Evolutionary conservation across 2,329 filamentous ascomycete genomes (phyloP).

Genomic region (Zalaria sp.): DNA sequence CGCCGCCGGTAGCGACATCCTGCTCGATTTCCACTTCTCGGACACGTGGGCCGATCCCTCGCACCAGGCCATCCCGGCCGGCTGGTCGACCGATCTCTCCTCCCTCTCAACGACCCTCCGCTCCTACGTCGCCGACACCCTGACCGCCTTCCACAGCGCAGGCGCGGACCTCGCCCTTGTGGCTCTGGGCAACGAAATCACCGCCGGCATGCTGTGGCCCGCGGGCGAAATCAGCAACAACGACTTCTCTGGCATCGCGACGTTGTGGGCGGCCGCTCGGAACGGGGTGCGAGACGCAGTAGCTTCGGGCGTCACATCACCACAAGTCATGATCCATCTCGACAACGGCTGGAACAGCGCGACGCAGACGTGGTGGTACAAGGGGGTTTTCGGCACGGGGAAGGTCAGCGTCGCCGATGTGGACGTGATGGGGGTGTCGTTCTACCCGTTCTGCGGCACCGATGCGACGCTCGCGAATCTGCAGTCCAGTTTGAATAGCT

Average conservation of each 20-base stretch:
- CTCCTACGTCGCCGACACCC: slow-evolving; percentile 19
- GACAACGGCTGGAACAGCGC: slow-evolving; percentile 19
- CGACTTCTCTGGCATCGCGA: slow-evolving; percentile 20
- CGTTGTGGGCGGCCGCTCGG: slow-evolving; percentile 15
- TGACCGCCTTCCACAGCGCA: slow-evolving; percentile 25
- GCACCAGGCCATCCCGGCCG: slow-evolving; percentile 18
- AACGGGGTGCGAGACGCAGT: slow-evolving; percentile 19
- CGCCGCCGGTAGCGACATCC: slow-evolving; percentile 22
- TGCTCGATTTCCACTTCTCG: slow-evolving; percentile 21
- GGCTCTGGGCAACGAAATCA: slow-evolving; percentile 25
- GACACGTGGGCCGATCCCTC: slow-evolving; percentile 22
- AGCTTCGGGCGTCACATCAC: slow-evolving; percentile 14
- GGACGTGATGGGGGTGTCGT: slow-evolving; percentile 15
- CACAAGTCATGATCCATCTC: slow-evolving; percentile 21
- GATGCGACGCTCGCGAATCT: slow-evolving; percentile 16
- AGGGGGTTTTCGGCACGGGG: slow-evolving; percentile 14
- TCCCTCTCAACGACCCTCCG: slow-evolving; percentile 17
- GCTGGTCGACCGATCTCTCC: slow-evolving; percentile 19
- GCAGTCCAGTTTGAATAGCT: slow-evolving; percentile 10
- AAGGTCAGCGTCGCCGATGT: slow-evolving; percentile 14
- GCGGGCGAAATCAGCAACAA: slow-evolving; percentile 17
- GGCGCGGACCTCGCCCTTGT: slow-evolving; percentile 28
- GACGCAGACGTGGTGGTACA: slow-evolving; percentile 18
- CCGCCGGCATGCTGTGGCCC: slow-evolving; percentile 25
- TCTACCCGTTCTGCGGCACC: slow-evolving; percentile 20